Evolutionary conservation across 225 moss, liverwort and hornwort genomes (phyloP), one percentile per base, ranked within the genome.

Genomic region (Marchantia polymorpha): DNA sequence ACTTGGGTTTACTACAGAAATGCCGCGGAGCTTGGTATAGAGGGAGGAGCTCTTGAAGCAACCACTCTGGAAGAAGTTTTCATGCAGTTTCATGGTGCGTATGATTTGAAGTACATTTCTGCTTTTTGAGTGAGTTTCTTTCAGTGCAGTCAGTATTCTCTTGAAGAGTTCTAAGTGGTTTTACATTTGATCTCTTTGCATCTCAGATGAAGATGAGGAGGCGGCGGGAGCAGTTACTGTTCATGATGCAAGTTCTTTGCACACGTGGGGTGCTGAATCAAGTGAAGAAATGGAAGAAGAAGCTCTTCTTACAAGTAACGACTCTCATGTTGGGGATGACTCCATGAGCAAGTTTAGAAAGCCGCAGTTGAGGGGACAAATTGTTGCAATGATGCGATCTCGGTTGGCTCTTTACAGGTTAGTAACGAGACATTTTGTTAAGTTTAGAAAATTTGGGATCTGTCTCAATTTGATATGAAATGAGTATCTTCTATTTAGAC

Each of bases 41-140:
- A 88, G 49, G 94, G 87, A 67, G 94, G 92, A 75, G 92, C 94
- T 63, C 81, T 94, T 69, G 94, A 94, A 83, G 94, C 94, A 64
- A 94, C 94, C 63, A 94, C 92, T 8, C 84, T 94, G 31, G 93
- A 94, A 91, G 94, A 94, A 83, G 85, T 94, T 52, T 94, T 94
- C 69, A 94, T 93, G 92, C 94, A 94, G 83, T 94, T 94, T 81
- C 94, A 93, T 84, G 94, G 94, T 90, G 52, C 8, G 64, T 64
- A 20, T 61, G 39, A 23, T 60, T 52, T 16, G 30, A 51, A 46
- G 6, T 73, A 27, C 13, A 56, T 76, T 20, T 51, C 76, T 74
- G 53, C 64, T 81, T 68, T 47, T 59, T 10, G 20, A 22, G 14
- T 88, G 10, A 16, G 23, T 23, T 50, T 61, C 65, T 61, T 23